Evolutionary conservation across 257 asterid genomes (phyloP), one percentile per base, ranked within the genome.

Genomic region (Thymus quinquecostatus): DNA sequence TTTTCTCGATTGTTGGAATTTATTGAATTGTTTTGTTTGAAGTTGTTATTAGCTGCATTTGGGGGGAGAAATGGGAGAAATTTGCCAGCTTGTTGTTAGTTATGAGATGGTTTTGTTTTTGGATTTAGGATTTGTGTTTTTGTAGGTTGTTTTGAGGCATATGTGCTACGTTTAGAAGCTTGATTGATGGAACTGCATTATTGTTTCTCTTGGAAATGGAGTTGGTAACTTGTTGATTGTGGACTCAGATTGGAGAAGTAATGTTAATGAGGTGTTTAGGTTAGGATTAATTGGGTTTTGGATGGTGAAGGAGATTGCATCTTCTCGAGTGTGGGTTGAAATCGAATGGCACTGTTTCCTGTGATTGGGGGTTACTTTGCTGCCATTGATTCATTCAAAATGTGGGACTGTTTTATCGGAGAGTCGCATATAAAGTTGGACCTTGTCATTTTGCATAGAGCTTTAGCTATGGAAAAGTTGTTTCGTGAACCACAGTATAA

Each of bases 41-140:
- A 51, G 70, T 53, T 44, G 51, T 10, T 60, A 62, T 44, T 64
- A 51, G 60, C 54, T 68, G 64, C 32, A 44, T 56, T n/a, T 30
- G 36, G 49, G 65, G 49, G 8, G 41, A 1, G 8, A 7, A 44
- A 33, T 1, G 43, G 65, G 32, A 40, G 54, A 62, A 13, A 32
- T 21, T 2, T 47, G 51, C 30, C 50, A 4, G 6, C 45, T 9
- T 45, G 32, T 33, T 56, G 45, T 49, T 30, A 4, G 59, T 48
- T 11, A 40, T n/a, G 10, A 53, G 62, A 65, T 8, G 60, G 44
- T 40, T 48, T 66, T 58, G 51, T 65, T 64, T 54, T 43, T 45
- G 32, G 29, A 44, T n/a, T 36, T 7, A 10, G n/a, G 12, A 44
- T 36, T 36, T n/a, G 33, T 55, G 59, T 0, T 71, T 60, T 71